A percentile compares a stretch with the other conserved stretches of the same genome.
Evolutionary conservation across 2,329 filamentous ascomycete genomes (phyloP).

Genomic region (Thermoascus crustaceus): DNA sequence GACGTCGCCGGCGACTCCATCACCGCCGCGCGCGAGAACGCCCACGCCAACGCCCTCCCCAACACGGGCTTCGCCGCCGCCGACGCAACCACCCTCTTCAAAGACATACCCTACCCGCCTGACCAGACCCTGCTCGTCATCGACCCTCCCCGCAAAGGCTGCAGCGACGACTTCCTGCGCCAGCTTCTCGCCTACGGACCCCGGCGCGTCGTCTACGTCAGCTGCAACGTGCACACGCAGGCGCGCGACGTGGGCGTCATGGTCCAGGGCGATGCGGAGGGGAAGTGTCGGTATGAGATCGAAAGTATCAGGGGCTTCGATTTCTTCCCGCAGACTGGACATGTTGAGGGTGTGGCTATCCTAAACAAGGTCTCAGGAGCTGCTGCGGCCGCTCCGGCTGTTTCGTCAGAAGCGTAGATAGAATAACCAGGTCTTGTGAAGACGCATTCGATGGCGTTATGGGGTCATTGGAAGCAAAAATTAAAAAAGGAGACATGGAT

Average conservation of each 20-base stretch:
- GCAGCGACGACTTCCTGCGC: constrained; percentile 71
- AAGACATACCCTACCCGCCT: constrained; percentile 61
- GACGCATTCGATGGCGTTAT: neutral
- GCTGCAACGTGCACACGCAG: constrained; percentile 97
- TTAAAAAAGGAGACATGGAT: neutral
- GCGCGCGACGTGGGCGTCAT: constrained; percentile 84
- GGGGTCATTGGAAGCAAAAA: neutral
- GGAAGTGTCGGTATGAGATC: constrained; percentile 60
- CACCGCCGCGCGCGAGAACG: constrained; percentile 68
- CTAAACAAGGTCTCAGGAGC: constrained; percentile 35
- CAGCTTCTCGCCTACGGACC: constrained; percentile 76
- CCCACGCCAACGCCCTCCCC: constrained; percentile 63
- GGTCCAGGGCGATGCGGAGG: constrained; percentile 54
- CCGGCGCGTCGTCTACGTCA: constrained; percentile 79
- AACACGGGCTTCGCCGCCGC: constrained; percentile 81
- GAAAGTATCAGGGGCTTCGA: constrained; percentile 91
- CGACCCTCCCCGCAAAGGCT: constrained; percentile 93
- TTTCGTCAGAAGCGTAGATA: neutral
- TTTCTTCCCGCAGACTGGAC: constrained; percentile 83
- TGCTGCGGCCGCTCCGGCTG: neutral
- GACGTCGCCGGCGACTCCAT: constrained; percentile 80
- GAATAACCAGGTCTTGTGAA: neutral
- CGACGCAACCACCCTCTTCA: constrained; percentile 77
- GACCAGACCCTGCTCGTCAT: constrained; percentile 88
- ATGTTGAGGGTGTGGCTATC: constrained; percentile 59